phyloP scores from a whole-genome alignment of 331 rosid species.

The Stylosanthes scabra region DNA sequence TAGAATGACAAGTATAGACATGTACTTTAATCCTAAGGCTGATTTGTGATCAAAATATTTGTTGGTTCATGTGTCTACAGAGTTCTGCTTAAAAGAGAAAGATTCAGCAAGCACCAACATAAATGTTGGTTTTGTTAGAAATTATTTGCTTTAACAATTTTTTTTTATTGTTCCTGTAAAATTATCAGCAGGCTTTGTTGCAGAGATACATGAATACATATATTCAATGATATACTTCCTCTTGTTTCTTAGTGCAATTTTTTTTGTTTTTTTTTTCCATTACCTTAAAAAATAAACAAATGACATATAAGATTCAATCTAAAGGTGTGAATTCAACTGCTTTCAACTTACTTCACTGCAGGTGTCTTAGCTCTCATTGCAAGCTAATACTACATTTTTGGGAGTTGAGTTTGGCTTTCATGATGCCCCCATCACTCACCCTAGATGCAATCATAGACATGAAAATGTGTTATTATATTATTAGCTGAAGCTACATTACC shows the following conservation, averaged over 20 bases:
- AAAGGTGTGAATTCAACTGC: slow-evolving; percentile 22
- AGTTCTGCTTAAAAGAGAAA: background rate
- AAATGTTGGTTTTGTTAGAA: slow-evolving; percentile 2
- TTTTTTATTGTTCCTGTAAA: slow-evolving; percentile 24
- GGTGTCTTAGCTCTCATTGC: background rate
- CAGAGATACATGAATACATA: background rate
- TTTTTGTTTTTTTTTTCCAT: background rate
- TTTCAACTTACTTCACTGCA: background rate
- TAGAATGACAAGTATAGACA: slow-evolving; percentile 64
- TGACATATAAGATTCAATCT: no score
- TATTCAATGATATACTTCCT: slow-evolving; percentile 11
- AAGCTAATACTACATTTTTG: background rate
- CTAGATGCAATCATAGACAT: slow-evolving; percentile 2
- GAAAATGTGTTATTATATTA: background rate
- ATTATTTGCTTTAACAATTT: slow-evolving; percentile 27
- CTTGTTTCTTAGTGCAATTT: background rate
- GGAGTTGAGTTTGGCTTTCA: background rate
- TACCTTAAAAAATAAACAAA: no score
- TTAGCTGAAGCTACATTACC: no score
- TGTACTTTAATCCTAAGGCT: slow-evolving; percentile 52
- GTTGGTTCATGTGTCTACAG: background rate
- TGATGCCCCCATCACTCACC: slow-evolving; percentile 10
- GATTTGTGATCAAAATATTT: slow-evolving; percentile 34
- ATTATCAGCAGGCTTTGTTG: slow-evolving; percentile 10
- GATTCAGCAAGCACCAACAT: slow-evolving; percentile 27